phyloP scores from a whole-genome alignment of 2,329 filamentous ascomycete species.

The Phyllosticta citrichinensis region DNA sequence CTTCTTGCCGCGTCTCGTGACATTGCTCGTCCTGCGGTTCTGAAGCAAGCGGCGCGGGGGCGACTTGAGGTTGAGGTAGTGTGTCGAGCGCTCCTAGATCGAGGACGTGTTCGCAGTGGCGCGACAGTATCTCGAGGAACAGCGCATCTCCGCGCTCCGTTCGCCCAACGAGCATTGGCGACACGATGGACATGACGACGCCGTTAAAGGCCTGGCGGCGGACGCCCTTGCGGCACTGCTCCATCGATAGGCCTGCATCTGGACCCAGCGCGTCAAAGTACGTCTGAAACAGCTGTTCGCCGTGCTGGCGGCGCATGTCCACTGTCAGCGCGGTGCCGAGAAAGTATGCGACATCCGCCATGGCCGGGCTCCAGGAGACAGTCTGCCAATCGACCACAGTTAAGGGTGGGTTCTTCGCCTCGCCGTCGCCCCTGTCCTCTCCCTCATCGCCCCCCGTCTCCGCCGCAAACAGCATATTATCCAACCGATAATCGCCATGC shows the following conservation, averaged over 20 bases:
- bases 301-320: not conserved
- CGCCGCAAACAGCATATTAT: not conserved
- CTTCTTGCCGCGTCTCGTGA: not conserved
- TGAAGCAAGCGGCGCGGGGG: not conserved
- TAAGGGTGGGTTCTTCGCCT: not conserved
- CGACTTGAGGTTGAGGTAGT: not conserved
- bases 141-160: slow-evolving; percentile 6
- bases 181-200: not conserved
- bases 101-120: not conserved
- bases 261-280: not conserved
- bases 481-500: not conserved
- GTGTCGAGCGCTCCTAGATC: not conserved
- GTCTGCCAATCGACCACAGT: not conserved
- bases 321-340: not conserved
- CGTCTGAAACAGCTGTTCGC: not conserved
- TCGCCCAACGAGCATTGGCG: slow-evolving; percentile 4
- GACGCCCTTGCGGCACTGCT: not conserved
- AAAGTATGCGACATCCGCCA: not conserved
- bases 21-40: not conserved
- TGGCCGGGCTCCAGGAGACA: not conserved
- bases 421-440: not conserved
- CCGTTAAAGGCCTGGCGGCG: not conserved
- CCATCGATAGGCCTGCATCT: not conserved
- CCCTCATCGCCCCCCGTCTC: not conserved
- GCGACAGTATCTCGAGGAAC: not conserved